Evolutionary conservation across 2,329 filamentous ascomycete genomes (phyloP).

Genomic region (Fusarium armeniacum): DNA sequence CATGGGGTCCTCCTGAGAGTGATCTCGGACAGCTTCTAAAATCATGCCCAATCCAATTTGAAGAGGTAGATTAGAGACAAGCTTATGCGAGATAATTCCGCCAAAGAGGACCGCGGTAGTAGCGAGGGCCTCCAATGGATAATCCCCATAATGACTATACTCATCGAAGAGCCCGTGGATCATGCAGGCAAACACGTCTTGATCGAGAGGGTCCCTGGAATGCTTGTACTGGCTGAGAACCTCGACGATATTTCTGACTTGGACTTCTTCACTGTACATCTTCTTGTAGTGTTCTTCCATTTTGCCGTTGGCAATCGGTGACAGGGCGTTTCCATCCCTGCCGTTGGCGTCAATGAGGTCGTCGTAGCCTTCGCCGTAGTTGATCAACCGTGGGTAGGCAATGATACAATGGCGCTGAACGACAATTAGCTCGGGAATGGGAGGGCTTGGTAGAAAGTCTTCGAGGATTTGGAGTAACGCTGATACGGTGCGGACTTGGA

Average conservation of each 20-base stretch:
- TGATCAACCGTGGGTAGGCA: constrained; percentile 93
- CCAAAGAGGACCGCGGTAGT: constrained; percentile 97
- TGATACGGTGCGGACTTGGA: constrained; percentile 88
- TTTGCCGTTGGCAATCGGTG: constrained; percentile 82
- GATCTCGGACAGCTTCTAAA: constrained; percentile 92
- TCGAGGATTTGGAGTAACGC: constrained; percentile 84
- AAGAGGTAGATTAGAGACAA: constrained; percentile 90
- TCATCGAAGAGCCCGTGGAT: constrained; percentile 98
- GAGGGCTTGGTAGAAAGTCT: constrained; percentile 72
- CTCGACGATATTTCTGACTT: constrained; percentile 87
- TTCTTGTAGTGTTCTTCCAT: constrained; percentile 99
- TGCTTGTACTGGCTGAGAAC: constrained; percentile 89
- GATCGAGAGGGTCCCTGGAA: constrained; percentile 85
- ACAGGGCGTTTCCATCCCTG: constrained; percentile 83
- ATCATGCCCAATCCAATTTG: constrained; percentile 98
- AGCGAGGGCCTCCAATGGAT: constrained; percentile 94
- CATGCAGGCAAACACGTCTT: constrained; percentile 98
- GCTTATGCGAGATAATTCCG: constrained; percentile 92
- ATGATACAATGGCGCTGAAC: constrained; percentile 92
- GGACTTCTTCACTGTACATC: constrained; percentile 94
- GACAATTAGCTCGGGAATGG: constrained; percentile 77
- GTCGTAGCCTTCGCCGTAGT: constrained; percentile 93
- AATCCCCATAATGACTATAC: constrained; percentile 94
- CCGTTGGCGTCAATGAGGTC: constrained; percentile 91
- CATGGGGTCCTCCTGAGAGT: constrained; percentile 87